Base-by-base conservation (phyloP, 169 alveolate genomes). In the Plasmodium billcollinsi region DNA sequence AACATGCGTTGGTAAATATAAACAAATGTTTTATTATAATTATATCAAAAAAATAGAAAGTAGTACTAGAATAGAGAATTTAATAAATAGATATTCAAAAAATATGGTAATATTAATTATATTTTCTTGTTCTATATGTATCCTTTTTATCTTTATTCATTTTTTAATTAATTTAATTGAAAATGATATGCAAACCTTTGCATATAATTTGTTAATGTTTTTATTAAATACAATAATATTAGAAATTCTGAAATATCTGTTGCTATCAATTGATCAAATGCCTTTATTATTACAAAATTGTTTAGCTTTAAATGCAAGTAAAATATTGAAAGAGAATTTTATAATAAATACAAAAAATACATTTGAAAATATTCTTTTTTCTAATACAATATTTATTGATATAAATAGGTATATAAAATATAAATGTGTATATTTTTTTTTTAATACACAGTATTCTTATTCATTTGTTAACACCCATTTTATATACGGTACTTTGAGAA, bases 1-100 rank as follows among this genome's bases (percentile, higher is more conserved):
- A 24, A 78, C 89, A 3, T 78, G 89, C 7, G 89, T 78, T 49
- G 67, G 89, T 66, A 78, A 78, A 78, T 65, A 78, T 9, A 78
- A 78, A 58, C 89, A 78, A n/a, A 78, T 78, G 89, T 78, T 78
- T 71, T 56, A 78, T 12, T 39, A 39, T 39, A 56, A 66, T 50
- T 49, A 72, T 7, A 50, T 78, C 7, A 78, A 78, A 78, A 71
- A 50, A 15, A 21, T 66, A 5, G 89, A 78, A 15, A 76, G 67
- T 21, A 52, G 47, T 52, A 78, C 89, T 12, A 71, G 18, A 29
- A 45, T 78, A 21, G 89, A 78, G 54, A 21, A 15, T 8, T 26
- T 78, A 67, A 78, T 78, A 65, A 78, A 78, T 21, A 66, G 76
- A 20, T 78, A 65, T 50, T 56, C 89, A 5, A 78, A 78, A 52